Evolutionary conservation across 2,329 filamentous ascomycete genomes (phyloP), one percentile per base, ranked within the genome.

Genomic region (Helotiales sp.): DNA sequence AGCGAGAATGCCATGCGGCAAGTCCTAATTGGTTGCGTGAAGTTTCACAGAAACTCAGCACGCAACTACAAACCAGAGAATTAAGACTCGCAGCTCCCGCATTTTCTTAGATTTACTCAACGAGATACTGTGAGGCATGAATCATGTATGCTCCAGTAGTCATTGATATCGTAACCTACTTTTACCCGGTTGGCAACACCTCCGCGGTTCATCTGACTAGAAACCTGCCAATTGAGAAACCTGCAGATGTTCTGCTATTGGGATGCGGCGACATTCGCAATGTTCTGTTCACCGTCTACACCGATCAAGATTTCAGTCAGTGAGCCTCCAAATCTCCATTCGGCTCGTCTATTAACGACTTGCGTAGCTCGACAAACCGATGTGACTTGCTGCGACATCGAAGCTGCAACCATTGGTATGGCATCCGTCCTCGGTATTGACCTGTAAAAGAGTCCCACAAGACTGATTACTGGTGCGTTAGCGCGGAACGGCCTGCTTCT

Each of bases 1-100:
- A 50, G 47, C 47, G 8, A 50, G 20, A 50, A 50, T 50, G 47
- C 47, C 47, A 50, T 50, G 47, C 47, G 47, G 47, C 47, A 50
- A 50, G 47, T 50, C 47, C 47, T 50, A 50, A 50, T 50, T 50
- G 47, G 47, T 50, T 50, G 47, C 22, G 47, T 50, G 47, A 20
- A 50, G 47, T 50, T 50, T n/a, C n/a, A n/a, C n/a, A n/a, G n/a
- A 50, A 50, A 50, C 47, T 50, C 47, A 50, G 47, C 47, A 50
- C 47, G 47, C 47, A 50, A 50, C 47, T 50, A 50, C 47, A 50
- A 50, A 50, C n/a, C 47, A 50, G 47, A 50, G 15, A 50, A 24
- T 50, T 50, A 20, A 50, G 47, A 50, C 47, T 50, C 47, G 47
- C 47, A 50, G 47, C 47, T 50, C 47, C 47, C 47, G 22, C 47